Evolutionary conservation across 2,329 filamentous ascomycete species (phyloP).

Genomic region (Diaporthe vaccinii): DNA sequence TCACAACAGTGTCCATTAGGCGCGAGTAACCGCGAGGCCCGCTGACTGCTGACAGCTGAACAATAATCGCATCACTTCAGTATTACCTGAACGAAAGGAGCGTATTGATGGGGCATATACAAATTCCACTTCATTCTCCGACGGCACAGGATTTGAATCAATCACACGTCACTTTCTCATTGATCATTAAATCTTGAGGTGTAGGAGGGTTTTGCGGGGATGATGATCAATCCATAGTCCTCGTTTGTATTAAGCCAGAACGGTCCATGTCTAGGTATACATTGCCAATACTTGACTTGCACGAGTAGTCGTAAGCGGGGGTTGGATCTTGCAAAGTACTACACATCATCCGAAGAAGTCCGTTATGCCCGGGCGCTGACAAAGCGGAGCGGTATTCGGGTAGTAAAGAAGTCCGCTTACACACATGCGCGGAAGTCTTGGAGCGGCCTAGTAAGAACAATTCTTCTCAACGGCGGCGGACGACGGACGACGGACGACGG

Average conservation of each 20-base stretch:
- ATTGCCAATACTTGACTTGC: neutral
- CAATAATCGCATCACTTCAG: neutral
- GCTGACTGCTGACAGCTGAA: neutral
- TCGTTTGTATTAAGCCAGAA: neutral
- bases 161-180: neutral
- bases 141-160: neutral
- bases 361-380: conserved; percentile 1
- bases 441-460: neutral
- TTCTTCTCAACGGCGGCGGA: neutral
- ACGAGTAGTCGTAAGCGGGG: neutral
- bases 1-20: neutral
- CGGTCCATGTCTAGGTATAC: neutral
- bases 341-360: neutral
- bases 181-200: neutral
- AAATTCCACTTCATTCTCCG: neutral
- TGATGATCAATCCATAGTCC: neutral
- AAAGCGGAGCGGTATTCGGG: conserved; percentile 14
- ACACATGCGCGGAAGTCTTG: neutral
- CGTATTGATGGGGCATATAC: neutral
- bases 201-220: neutral
- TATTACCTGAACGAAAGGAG: neutral
- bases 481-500: neutral
- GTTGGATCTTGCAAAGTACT: neutral
- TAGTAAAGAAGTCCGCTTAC: neutral
- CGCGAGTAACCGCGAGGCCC: neutral